Evolutionary conservation across 75 land plant species (phyloP).

Genomic region (Selaginella tamariscina): DNA sequence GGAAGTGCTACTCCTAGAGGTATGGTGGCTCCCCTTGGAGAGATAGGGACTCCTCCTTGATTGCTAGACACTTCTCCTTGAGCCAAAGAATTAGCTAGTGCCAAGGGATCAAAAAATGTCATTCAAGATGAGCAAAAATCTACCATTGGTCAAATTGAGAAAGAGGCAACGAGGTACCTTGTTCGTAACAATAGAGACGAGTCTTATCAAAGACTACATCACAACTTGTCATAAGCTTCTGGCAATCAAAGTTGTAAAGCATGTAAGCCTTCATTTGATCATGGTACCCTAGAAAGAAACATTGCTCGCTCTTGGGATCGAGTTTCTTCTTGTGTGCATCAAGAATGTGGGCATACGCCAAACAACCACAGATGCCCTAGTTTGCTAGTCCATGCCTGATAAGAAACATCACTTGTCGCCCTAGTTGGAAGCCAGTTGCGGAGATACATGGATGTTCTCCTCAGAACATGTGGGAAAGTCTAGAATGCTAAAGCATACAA

Average conservation of each 20-base stretch:
- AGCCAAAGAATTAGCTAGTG: not conserved
- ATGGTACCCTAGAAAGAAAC: constrained; percentile 4
- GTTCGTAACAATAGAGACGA: not conserved
- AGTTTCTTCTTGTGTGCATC: constrained; percentile 3
- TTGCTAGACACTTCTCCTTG: not conserved
- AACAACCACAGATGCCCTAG: constrained; percentile 10
- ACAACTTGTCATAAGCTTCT: constrained; percentile 1
- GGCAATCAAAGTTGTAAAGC: not conserved
- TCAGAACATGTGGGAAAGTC: not conserved
- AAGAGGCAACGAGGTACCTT: too few relatives aligned
- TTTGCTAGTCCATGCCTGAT: too few relatives aligned
- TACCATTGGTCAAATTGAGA: not conserved
- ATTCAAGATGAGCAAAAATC: not conserved
- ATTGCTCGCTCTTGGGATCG: constrained; percentile 5
- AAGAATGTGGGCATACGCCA: constrained; percentile 9
- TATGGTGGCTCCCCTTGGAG: not conserved
- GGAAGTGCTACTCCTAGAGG: constrained; percentile 1
- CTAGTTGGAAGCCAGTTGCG: not conserved
- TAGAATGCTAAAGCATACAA: not conserved
- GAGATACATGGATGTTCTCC: not conserved
- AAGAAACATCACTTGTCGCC: too few relatives aligned
- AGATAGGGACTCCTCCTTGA: constrained; percentile 1
- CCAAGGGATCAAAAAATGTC: not conserved
- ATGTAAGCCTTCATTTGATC: constrained; percentile 10
- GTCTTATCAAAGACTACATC: constrained; percentile 3